phyloP scores from a whole-genome alignment of 2,329 filamentous ascomycete genomes.

The Acrodontium crateriforme region DNA sequence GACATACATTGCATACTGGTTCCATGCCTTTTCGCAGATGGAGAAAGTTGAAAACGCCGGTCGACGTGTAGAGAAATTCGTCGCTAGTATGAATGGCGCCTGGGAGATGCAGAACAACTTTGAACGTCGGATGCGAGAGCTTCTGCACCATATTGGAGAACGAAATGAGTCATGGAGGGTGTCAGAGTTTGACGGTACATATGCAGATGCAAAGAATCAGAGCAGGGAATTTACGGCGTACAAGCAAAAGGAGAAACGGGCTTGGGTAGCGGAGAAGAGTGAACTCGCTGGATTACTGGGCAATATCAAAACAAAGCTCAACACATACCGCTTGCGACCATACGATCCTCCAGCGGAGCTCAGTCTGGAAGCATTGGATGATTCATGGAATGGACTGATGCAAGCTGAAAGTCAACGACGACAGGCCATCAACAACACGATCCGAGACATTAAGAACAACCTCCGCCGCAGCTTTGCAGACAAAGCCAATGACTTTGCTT shows the following conservation, averaged over 20 bases:
- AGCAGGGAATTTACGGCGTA: conserved; percentile 70
- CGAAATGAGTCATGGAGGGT: conserved; percentile 67
- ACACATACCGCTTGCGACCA: conserved; percentile 79
- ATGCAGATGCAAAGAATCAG: conserved; percentile 81
- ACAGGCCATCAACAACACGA: conserved; percentile 94
- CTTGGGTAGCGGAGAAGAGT: conserved; percentile 94
- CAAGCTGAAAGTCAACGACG: conserved; percentile 77
- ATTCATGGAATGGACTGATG: conserved; percentile 67
- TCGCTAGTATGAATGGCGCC: conserved; percentile 95
- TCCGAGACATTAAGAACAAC: conserved; percentile 95
- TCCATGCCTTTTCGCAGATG: conserved; percentile 98
- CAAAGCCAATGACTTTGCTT: conserved; percentile 95
- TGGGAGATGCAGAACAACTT: conserved; percentile 99
- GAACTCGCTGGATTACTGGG: conserved; percentile 84
- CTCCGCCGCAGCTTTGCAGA: conserved; percentile 87
- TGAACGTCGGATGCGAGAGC: conserved; percentile 74
- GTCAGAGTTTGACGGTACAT: conserved; percentile 79
- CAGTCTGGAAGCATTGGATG: conserved; percentile 67
- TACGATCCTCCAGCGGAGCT: conserved; percentile 83
- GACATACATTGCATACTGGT: conserved; percentile 99
- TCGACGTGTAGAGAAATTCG: conserved; percentile 91
- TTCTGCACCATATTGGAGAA: conserved; percentile 59
- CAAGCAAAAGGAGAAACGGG: conserved; percentile 78
- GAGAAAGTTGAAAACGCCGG: conserved; percentile 97
- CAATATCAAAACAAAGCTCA: conserved; percentile 98